Conservation (phyloP, 352 stramenopile species). For the Saprolegnia diclina region DNA sequence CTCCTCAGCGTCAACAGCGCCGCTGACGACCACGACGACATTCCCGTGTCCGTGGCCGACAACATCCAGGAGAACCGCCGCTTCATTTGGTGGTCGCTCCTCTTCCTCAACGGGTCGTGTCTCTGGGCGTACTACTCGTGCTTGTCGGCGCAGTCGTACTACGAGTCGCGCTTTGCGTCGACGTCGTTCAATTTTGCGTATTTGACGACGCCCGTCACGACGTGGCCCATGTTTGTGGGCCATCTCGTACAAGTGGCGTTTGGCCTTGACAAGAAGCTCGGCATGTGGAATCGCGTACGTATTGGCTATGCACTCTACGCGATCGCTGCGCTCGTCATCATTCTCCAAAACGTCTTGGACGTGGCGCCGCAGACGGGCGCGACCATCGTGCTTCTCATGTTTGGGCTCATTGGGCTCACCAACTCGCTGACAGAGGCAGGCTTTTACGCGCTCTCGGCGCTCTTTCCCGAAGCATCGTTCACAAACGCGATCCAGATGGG, state of each 20-base stretch:
- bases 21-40: constrained; percentile 1
- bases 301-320: constrained; percentile 50
- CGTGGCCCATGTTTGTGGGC: constrained; percentile 59
- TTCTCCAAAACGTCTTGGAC: constrained; percentile 37
- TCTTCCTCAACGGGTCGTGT: constrained; percentile 68
- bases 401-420: constrained; percentile 42
- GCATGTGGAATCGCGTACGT: constrained; percentile 39
- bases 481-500: constrained; percentile 60
- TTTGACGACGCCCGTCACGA: constrained; percentile 51
- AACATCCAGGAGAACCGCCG: constrained; percentile 47
- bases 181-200: constrained; percentile 50
- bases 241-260: constrained; percentile 49
- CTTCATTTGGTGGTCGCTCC: constrained; percentile 57
- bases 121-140: constrained; percentile 75
- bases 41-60: constrained; percentile 52
- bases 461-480: constrained; percentile 57
- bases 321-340: constrained; percentile 49
- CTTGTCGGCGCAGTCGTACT: constrained; percentile 60
- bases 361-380: constrained; percentile 32
- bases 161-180: constrained; percentile 43
- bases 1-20: neutral
- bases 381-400: constrained; percentile 50
- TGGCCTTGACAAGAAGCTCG: constrained; percentile 54
- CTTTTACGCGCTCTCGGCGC: constrained; percentile 52
- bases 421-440: constrained; percentile 55